Percentiles rank a stretch among this genome's conserved stretches.
phyloP scores from a whole-genome alignment of 306 rosid species.

The Lathyrus oleraceus region DNA sequence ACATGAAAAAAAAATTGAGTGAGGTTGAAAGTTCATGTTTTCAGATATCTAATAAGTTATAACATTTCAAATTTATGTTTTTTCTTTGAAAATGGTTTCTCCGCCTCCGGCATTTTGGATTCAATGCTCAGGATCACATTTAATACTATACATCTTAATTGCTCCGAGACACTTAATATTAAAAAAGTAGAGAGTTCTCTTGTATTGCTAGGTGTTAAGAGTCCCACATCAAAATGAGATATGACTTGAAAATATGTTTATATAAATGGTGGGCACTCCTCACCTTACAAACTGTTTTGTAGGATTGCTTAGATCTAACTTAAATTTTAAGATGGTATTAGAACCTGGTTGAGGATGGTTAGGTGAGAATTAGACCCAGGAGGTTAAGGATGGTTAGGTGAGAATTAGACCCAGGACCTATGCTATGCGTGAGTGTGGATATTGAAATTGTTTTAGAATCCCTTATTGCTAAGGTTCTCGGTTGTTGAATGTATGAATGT shows the following conservation, averaged over 20 bases:
- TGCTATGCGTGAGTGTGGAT: not conserved
- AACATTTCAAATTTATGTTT: not conserved
- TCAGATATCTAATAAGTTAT: not conserved
- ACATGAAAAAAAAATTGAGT: not conserved
- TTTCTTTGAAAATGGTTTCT: not conserved
- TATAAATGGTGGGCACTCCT: not conserved
- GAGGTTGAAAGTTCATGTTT: not conserved
- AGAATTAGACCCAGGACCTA: not conserved
- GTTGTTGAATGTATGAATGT: too few relatives aligned
- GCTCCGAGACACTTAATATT: not conserved
- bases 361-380: not conserved
- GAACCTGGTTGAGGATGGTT: not conserved
- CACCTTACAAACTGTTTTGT: not conserved
- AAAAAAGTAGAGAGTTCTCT: not conserved
- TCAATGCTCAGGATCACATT: not conserved
- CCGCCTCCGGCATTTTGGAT: not conserved
- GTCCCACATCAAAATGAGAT: too few relatives aligned
- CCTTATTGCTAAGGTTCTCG: not conserved
- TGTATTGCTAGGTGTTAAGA: not conserved
- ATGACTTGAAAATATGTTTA: too few relatives aligned
- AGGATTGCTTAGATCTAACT: too few relatives aligned
- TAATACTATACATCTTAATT: not conserved
- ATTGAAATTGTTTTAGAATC: too few relatives aligned
- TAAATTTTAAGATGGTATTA: not conserved
- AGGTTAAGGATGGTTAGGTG: not conserved